Percentiles rank a stretch among this genome's conserved stretches.
These are phyloP conservation scores for Flaveria floridana DNA, from an alignment of 140 eudicot genomes.

Conservation along the genomic window DNA sequence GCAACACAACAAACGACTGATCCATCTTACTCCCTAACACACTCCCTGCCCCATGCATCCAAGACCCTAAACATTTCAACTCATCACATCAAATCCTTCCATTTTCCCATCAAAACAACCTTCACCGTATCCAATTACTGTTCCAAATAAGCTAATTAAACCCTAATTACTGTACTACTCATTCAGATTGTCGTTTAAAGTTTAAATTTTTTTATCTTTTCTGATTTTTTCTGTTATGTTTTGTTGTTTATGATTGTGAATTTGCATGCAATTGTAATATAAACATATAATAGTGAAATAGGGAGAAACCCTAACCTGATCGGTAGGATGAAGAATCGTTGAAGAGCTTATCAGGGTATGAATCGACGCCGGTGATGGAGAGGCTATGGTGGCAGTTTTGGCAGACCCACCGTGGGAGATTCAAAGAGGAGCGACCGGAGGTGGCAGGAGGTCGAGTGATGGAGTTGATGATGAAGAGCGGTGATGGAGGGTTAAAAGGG, in stretches of 20 bases:
- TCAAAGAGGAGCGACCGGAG: too few relatives aligned
- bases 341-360: slow-evolving; percentile 43
- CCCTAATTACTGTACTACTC: background rate
- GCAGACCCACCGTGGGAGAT: slow-evolving; percentile 80
- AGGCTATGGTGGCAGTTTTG: slow-evolving; percentile 91
- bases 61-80: slow-evolving; percentile 55
- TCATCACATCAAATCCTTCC: background rate
- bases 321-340: slow-evolving; percentile 38
- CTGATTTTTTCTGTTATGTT: too few relatives aligned
- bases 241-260: too few relatives aligned
- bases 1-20: slow-evolving; percentile 82
- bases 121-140: background rate
- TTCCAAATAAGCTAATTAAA: background rate
- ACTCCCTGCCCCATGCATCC: slow-evolving; percentile 72
- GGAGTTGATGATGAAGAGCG: too few relatives aligned
- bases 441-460: too few relatives aligned
- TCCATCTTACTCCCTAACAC: slow-evolving; percentile 76
- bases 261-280: too few relatives aligned
- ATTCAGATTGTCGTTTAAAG: background rate
- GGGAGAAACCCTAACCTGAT: slow-evolving; percentile 47
- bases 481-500: too few relatives aligned
- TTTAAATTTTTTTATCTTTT: background rate
- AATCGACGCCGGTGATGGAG: slow-evolving; percentile 76
- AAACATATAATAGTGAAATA: too few relatives aligned
- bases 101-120: background rate